Conservation (phyloP, 2,329 filamentous ascomycete genomes). For the Colletotrichum magnum region DNA sequence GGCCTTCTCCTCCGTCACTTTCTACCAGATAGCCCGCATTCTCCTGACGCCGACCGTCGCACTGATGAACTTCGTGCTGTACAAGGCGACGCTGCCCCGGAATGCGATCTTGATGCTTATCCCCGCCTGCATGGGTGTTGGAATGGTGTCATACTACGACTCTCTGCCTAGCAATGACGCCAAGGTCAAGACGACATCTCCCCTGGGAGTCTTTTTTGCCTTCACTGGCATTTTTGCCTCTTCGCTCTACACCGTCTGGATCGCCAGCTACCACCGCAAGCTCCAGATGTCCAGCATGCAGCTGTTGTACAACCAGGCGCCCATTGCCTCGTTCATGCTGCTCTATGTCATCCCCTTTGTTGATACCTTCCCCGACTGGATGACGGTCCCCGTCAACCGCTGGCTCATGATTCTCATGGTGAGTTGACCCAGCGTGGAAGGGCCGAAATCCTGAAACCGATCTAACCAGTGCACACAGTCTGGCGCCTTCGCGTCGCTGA, state of each 20-base stretch:
- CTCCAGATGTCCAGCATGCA: slow-evolving; percentile 78
- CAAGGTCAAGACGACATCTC: slow-evolving; percentile 68
- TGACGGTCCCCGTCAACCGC: slow-evolving; percentile 62
- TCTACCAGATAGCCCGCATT: slow-evolving; percentile 79
- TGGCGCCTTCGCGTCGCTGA: slow-evolving; percentile 73
- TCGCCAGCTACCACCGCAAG: slow-evolving; percentile 75
- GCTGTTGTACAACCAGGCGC: slow-evolving; percentile 77
- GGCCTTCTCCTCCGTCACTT: slow-evolving; percentile 77
- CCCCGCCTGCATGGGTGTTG: slow-evolving; percentile 75
- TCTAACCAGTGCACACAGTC: slow-evolving; percentile 57
- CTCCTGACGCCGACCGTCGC: slow-evolving; percentile 77
- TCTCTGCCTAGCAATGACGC: slow-evolving; percentile 64
- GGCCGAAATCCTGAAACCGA: neutral
- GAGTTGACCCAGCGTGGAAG: slow-evolving; percentile 69
- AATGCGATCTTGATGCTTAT: slow-evolving; percentile 68
- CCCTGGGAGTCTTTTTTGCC: slow-evolving; percentile 74
- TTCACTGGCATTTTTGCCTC: slow-evolving; percentile 75
- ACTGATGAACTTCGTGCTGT: slow-evolving; percentile 74
- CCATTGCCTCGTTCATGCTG: slow-evolving; percentile 72
- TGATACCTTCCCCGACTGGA: slow-evolving; percentile 73
- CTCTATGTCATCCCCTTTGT: slow-evolving; percentile 77
- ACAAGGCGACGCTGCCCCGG: slow-evolving; percentile 68
- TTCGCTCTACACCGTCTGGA: slow-evolving; percentile 79
- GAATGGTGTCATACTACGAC: slow-evolving; percentile 78
- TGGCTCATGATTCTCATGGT: slow-evolving; percentile 74